phyloP scores from a whole-genome alignment of 345 rosid genomes.

The Punica granatum region DNA sequence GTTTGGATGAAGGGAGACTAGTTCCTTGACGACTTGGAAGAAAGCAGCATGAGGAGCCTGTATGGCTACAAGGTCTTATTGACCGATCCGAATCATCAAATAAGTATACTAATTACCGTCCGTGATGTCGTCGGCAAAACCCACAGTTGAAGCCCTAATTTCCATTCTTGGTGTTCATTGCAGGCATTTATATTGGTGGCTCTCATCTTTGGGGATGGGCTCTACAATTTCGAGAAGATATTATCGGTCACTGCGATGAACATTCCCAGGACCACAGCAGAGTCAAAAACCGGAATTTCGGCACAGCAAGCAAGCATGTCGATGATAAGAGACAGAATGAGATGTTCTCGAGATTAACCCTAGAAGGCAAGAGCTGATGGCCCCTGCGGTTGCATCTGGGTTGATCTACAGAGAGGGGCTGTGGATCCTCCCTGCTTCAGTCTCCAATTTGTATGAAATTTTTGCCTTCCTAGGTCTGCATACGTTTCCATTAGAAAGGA shows the following conservation, averaged over 20 bases:
- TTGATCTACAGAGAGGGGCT: conserved; percentile 88
- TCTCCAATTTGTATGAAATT: conserved; percentile 95
- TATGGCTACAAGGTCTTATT: conserved; percentile 79
- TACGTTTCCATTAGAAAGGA: not conserved
- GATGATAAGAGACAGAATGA: conserved; percentile 49
- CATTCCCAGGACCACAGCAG: conserved; percentile 37
- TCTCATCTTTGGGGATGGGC: conserved; percentile 86
- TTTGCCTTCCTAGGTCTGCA: conserved; percentile 26
- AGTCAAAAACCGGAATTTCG: conserved; percentile 32
- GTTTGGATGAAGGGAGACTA: conserved; percentile 68
- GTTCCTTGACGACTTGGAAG: conserved; percentile 53
- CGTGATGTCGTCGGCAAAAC: too few relatives aligned
- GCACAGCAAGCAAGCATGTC: conserved; percentile 11
- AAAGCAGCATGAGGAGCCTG: conserved; percentile 75
- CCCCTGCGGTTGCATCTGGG: conserved; percentile 87
- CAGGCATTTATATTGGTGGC: conserved; percentile 77
- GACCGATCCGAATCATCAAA: not conserved
- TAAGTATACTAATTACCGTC: not conserved
- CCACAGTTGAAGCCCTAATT: not conserved
- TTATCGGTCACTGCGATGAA: conserved; percentile 37
- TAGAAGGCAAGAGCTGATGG: conserved; percentile 60
- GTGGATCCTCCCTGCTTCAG: conserved; percentile 70
- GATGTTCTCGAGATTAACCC: conserved; percentile 47
- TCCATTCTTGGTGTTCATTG: conserved; percentile 1
- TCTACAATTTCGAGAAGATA: conserved; percentile 78